Conservation (phyloP, 768 basidiomycete species). For the Mycena sanguinolenta region DNA sequence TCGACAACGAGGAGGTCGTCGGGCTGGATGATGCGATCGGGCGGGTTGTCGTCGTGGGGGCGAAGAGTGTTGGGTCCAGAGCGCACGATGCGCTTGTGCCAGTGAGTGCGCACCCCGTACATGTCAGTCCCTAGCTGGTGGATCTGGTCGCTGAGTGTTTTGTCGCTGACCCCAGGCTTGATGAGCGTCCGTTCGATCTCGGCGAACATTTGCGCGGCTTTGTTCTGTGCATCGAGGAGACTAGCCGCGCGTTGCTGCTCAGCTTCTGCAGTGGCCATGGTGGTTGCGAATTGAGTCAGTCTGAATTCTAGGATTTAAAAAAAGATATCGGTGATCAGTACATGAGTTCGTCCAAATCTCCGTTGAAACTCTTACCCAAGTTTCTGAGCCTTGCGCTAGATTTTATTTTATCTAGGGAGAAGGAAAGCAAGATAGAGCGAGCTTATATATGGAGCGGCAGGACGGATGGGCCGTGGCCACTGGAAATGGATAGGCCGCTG, state of each 20-base stretch:
- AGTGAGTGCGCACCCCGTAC: slow-evolving; percentile 23
- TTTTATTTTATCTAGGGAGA: too few relatives aligned
- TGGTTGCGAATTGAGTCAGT: background rate
- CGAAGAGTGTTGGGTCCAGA: slow-evolving; percentile 24
- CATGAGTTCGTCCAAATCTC: too few relatives aligned
- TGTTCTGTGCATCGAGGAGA: slow-evolving; percentile 19
- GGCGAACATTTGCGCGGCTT: slow-evolving; percentile 14
- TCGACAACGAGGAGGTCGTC: slow-evolving; percentile 28
- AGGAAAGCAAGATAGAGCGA: too few relatives aligned
- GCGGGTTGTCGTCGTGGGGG: slow-evolving; percentile 24
- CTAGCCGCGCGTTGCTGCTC: slow-evolving; percentile 15
- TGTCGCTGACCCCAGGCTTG: slow-evolving; percentile 17
- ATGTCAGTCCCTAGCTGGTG: slow-evolving; percentile 7
- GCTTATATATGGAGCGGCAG: too few relatives aligned
- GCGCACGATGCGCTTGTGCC: slow-evolving; percentile 27
- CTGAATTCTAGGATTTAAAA: too few relatives aligned
- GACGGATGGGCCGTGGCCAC: too few relatives aligned
- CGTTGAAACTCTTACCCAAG: too few relatives aligned
- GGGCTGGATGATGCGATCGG: slow-evolving; percentile 16
- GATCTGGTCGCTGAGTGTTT: slow-evolving; percentile 22
- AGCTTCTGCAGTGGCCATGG: slow-evolving; percentile 13
- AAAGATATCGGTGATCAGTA: too few relatives aligned
- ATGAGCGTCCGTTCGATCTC: slow-evolving; percentile 16
- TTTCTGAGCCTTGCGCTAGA: too few relatives aligned
- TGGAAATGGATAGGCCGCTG: too few relatives aligned